Evolutionary conservation across 257 asterid species (phyloP), one percentile per base, ranked within the genome.

Genomic region (Ballota nigra): DNA sequence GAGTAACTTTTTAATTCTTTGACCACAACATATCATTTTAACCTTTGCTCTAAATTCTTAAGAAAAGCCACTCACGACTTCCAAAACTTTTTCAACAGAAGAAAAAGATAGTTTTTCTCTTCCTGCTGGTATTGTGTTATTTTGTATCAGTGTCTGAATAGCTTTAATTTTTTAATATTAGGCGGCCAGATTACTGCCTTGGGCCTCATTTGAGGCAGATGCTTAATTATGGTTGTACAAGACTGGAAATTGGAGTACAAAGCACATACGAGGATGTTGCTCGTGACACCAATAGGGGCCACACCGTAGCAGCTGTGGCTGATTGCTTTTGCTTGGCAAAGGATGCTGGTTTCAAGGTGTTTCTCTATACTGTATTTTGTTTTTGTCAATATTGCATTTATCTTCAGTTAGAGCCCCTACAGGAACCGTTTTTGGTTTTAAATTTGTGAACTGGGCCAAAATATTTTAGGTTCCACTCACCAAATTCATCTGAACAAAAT

Each of bases 211-310:
- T 95, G 80, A 84, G 99, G 81, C 99, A 95, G 85, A 95, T 95
- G 99, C 99, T 92, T 78, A 75, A 82, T 7, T 95, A 95, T 80
- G 98, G 99, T 66, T 95, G 98, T 80, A 95, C 99, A 8, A 84
- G 98, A 61, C 86, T 95, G 66, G 99, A 95, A 86, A 95, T 95
- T 75, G 99, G 99, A 74, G 99, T 95, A 15, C 99, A 89, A 79
- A 95, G 99, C 83, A 95, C 97, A 61, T 95, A 95, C 70, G 99
- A 95, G 83, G 98, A 95, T 85, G 99, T 95, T 63, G 99, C 99
- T 52, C 94, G 98, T 75, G 99, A 95, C 82, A 89, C 98, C 40
- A 95, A 95, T 81, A 78, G 99, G 71, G 99, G 99, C 63, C 99
- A 95, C 83, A 89, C 98, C 2, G 99, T 95, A 74, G 96, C 96